Conservation (phyloP, 108 stramenopile genomes). For the Cyclostephanos invisitatus region DNA sequence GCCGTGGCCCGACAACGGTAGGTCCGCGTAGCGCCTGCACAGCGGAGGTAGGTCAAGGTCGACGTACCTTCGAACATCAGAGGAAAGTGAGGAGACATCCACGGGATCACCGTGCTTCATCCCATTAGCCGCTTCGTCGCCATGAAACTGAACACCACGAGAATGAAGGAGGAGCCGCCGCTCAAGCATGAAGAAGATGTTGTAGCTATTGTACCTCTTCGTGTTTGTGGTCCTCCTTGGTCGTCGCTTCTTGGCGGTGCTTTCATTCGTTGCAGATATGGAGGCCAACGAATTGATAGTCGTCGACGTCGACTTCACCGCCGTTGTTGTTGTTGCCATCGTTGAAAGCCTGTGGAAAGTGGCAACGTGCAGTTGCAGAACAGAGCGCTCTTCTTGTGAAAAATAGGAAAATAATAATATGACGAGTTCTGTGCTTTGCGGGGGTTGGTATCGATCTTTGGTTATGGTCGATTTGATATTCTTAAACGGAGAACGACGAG, state of each 20-base stretch:
- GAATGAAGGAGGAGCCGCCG: conserved; percentile 13
- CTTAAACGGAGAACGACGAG: too few species aligned
- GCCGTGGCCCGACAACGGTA: conserved; percentile 1
- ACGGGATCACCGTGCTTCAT: neutral
- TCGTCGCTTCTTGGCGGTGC: neutral
- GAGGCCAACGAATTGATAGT: too few species aligned
- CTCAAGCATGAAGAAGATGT: conserved; percentile 28
- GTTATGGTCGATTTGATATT: too few species aligned
- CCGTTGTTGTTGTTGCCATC: too few species aligned
- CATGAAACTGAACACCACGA: neutral
- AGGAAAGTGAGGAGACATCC: neutral
- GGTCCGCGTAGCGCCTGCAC: neutral
- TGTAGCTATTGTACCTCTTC: conserved; percentile 22
- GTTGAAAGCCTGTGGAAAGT: too few species aligned
- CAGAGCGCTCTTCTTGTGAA: too few species aligned
- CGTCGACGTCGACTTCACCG: too few species aligned
- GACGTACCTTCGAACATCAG: neutral
- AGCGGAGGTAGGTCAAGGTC: conserved; percentile 8
- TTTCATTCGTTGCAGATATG: too few species aligned
- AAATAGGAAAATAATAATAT: too few species aligned
- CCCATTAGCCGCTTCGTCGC: neutral
- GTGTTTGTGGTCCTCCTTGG: neutral
- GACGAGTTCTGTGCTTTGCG: too few species aligned
- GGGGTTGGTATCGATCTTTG: too few species aligned
- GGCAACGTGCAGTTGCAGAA: too few species aligned